Percentiles rank a stretch among this genome's conserved stretches.
Conservation (phyloP, 140 eudicot species). For the Ambrosia hybrid region DNA sequence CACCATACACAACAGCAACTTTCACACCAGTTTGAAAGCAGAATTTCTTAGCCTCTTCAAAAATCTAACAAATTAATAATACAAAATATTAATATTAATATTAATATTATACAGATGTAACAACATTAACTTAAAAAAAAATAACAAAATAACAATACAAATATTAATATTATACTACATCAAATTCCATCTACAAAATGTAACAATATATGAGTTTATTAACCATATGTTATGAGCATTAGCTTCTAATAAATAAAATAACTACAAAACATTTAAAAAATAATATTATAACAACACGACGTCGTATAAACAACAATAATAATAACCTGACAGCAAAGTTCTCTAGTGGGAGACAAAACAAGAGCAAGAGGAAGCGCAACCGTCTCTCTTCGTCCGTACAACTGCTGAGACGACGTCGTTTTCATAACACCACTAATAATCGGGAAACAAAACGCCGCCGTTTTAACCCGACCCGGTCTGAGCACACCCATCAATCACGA, state of each 20-base stretch:
- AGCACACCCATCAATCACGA: constrained; percentile 91
- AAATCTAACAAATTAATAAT: constrained; percentile 35
- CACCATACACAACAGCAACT: constrained; percentile 79
- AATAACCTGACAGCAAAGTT: constrained; percentile 69
- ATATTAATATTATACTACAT: too few species aligned
- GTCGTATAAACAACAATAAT: not conserved
- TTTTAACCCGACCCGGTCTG: constrained; percentile 94
- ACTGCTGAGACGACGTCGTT: constrained; percentile 13
- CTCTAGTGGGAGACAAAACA: constrained; percentile 81
- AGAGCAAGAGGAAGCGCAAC: constrained; percentile 62
- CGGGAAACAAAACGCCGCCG: constrained; percentile 91
- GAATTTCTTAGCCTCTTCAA: constrained; percentile 72
- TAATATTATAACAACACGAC: not conserved
- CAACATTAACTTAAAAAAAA: not conserved
- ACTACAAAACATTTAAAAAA: not conserved
- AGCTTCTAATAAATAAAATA: not conserved
- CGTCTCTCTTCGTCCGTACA: constrained; percentile 26
- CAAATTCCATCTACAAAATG: too few species aligned
- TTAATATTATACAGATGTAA: not conserved
- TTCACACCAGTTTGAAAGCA: constrained; percentile 62
- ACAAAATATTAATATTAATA: not conserved
- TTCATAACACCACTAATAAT: constrained; percentile 68
- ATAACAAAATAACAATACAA: too few species aligned
- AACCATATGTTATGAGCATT: too few species aligned
- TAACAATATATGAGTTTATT: too few species aligned